Conservation (phyloP, 192 early-diverging fungal species). For the Glomus cerebriforme region DNA sequence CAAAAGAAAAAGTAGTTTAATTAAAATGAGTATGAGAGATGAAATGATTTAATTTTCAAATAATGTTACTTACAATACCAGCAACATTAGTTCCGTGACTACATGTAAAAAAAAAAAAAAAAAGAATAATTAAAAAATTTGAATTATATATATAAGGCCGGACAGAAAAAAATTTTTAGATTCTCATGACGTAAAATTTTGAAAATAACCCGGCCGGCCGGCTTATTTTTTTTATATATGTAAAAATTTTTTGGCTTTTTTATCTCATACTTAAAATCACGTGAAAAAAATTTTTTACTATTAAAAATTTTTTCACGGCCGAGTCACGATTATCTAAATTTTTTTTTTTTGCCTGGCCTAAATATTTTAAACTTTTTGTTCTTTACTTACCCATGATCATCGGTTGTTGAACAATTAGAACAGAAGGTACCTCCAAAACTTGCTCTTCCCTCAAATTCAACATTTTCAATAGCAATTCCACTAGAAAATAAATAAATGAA, state of each 20-base stretch:
- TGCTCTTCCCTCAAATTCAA: conserved; percentile 80
- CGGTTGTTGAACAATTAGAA: conserved; percentile 44
- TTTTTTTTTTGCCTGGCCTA: too few species aligned
- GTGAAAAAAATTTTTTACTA: too few species aligned
- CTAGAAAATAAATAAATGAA: conserved; percentile 28
- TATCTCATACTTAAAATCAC: too few species aligned
- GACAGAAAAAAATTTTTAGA: too few species aligned
- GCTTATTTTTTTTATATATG: too few species aligned
- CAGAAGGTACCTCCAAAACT: conserved; percentile 56
- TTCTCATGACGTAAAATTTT: too few species aligned
- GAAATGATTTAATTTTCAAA: too few species aligned
- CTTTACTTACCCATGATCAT: conserved; percentile 45
- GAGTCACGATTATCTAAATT: too few species aligned
- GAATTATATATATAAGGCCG: too few species aligned
- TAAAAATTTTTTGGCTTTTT: too few species aligned
- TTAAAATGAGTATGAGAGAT: neutral
- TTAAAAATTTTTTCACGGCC: too few species aligned
- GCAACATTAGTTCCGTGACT: conserved; percentile 83
- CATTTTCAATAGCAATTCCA: conserved; percentile 57
- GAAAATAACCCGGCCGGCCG: too few species aligned
- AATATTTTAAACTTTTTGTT: neutral
- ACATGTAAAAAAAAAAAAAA: neutral
- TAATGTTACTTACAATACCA: conserved; percentile 55
- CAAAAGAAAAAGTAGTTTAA: neutral
- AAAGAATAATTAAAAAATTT: neutral